Conservation (phyloP, 2,329 filamentous ascomycete species). For the Penicillium sp. region DNA sequence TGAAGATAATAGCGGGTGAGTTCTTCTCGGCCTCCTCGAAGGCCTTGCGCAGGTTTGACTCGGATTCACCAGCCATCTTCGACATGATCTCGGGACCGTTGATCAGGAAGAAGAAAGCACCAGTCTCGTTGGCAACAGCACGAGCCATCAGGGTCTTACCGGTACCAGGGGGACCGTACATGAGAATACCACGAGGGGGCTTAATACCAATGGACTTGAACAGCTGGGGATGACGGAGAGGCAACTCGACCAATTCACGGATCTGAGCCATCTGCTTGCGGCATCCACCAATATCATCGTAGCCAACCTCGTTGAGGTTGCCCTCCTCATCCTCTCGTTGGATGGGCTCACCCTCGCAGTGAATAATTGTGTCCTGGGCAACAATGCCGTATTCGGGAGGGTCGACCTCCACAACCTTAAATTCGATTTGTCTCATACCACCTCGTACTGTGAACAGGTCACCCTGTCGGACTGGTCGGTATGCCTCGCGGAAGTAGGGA, state of each 20-base stretch:
- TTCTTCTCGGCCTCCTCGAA: conserved; percentile 99
- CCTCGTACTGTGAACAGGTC: conserved; percentile 96
- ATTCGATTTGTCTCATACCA: conserved; percentile 98
- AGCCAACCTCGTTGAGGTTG: conserved; percentile 97
- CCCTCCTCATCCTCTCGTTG: conserved; percentile 99
- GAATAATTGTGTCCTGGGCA: conserved; percentile 96
- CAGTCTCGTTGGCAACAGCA: conserved; percentile 97
- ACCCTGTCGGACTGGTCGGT: conserved; percentile 93
- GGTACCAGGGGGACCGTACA: conserved; percentile 95
- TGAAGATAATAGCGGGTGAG: conserved; percentile 98
- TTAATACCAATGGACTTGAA: conserved; percentile 99
- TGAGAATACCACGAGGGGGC: conserved; percentile 94
- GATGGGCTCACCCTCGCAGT: conserved; percentile 95
- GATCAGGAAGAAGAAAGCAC: conserved; percentile 99
- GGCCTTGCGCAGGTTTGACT: conserved; percentile 97
- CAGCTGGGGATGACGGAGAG: conserved; percentile 91
- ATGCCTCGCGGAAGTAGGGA: conserved; percentile 98
- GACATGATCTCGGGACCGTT: conserved; percentile 99
- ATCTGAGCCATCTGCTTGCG: conserved; percentile 99
- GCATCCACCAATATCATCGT: conserved; percentile 98
- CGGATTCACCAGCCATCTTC: conserved; percentile 99
- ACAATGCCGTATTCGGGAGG: conserved; percentile 98
- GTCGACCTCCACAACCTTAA: conserved; percentile 99
- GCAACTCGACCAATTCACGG: conserved; percentile 95
- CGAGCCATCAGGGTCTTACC: conserved; percentile 99